These are phyloP conservation scores for Paramecium biaurelia DNA, from an alignment of 73 alveolate species.

Conservation along the genomic window DNA sequence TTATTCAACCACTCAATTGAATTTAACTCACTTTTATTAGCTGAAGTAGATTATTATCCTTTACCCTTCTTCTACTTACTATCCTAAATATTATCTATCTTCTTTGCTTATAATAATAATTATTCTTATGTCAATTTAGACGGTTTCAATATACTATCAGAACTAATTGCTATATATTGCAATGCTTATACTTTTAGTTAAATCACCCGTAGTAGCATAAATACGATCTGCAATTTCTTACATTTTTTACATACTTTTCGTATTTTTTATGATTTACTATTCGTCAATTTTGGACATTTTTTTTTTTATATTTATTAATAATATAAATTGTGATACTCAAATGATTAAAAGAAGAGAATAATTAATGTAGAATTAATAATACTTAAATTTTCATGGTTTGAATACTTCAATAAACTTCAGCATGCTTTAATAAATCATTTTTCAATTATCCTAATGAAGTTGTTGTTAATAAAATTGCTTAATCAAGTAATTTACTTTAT, in stretches of 20 bases:
- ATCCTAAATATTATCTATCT: neutral
- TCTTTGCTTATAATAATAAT: neutral
- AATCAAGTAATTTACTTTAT: neutral
- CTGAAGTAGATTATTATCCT: neutral
- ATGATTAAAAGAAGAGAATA: neutral
- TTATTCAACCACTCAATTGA: constrained; percentile 73
- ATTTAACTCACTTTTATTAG: constrained; percentile 54
- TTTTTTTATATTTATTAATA: neutral
- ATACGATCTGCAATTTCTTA: constrained; percentile 61
- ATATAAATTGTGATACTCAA: neutral
- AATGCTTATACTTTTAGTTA: constrained; percentile 39
- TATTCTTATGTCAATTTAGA: constrained; percentile 24
- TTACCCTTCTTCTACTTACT: constrained; percentile 20
- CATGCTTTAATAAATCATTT: constrained; percentile 2
- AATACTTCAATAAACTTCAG: neutral
- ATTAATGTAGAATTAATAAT: neutral
- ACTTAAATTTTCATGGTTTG: neutral
- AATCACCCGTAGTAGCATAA: constrained; percentile 46
- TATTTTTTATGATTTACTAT: constrained; percentile 5
- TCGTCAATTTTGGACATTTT: neutral
- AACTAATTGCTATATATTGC: neutral
- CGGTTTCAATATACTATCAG: constrained; percentile 37
- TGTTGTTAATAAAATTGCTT: constrained; percentile 23
- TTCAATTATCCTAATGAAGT: constrained; percentile 48
- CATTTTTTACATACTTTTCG: constrained; percentile 60